Evolutionary conservation across 352 stramenopile species (phyloP), one percentile per base, ranked within the genome.

Genomic region (Aphanomyces cochlioides): DNA sequence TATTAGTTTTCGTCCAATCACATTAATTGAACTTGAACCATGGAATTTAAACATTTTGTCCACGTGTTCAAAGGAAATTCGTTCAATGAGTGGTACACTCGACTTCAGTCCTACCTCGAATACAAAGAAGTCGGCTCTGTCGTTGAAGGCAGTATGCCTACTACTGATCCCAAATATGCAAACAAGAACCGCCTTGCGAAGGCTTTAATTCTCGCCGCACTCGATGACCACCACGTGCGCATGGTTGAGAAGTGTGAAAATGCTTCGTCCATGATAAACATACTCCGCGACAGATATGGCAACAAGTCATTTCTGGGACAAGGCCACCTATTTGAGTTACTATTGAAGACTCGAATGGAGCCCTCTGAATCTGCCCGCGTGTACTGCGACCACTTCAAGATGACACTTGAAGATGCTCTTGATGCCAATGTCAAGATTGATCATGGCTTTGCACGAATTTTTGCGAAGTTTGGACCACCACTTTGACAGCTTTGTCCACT

Each of bases 11-110:
- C 13, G 1, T 53, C n/a, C 45, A 15, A 53, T n/a, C n/a, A 53
- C 45, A 53, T 53, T 53, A 1, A 53, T 53, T 53, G 45, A 28
- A n/a, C 45, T n/a, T 53, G 45, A 53, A 53, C 45, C 45, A 53
- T 53, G 45, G 45, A 53, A n/a, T 53, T 53, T 53, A 53, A 53
- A 53, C 45, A 53, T 53, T 53, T 53, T 53, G 45, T 53, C n/a
- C 45, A 53, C 45, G 45, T 53, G 45, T 53, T 53, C 45, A 53
- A 53, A 15, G 45, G 45, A 53, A 53, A 53, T 1, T 53, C 45
- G 45, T 53, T 53, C 45, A 53, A 2, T 53, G 45, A 53, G n/a
- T 53, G 45, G 45, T 15, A 53, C 13, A n/a, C 13, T 2, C 45
- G 45, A 53, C 45, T 53, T 2, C 13, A 2, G 1, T 15, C 45